A percentile compares a stretch with the other conserved stretches of the same genome.
These are phyloP conservation scores for Candida verbasci DNA, from an alignment of 805 yeast genomes.

Conservation along the genomic window DNA sequence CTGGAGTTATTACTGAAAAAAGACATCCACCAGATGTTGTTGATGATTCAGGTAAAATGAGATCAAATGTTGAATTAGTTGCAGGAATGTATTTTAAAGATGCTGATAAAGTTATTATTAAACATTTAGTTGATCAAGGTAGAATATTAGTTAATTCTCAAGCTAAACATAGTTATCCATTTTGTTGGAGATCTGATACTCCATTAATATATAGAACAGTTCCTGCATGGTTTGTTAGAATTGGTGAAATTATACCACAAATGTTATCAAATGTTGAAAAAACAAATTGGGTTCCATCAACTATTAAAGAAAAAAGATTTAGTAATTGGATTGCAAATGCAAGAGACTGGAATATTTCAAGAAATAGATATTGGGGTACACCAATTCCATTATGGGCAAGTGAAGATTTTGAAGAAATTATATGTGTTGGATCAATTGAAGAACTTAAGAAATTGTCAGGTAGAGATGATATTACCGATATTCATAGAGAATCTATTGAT, in stretches of 20 bases:
- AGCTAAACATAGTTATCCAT: constrained; percentile 94
- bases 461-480: constrained; percentile 71
- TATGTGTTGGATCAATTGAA: constrained; percentile 86
- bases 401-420: constrained; percentile 88
- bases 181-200: constrained; percentile 99
- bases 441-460: constrained; percentile 87
- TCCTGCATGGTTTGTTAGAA: constrained; percentile 98
- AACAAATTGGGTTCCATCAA: constrained; percentile 92
- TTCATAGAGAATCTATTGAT: constrained; percentile 93
- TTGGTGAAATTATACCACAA: constrained; percentile 80
- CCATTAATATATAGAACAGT: constrained; percentile 94
- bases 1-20: constrained; percentile 70
- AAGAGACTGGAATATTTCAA: constrained; percentile 97
- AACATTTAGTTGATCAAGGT: constrained; percentile 73
- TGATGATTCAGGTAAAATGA: constrained; percentile 88
- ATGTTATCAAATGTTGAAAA: constrained; percentile 81
- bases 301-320: constrained; percentile 90
- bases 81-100: constrained; percentile 88
- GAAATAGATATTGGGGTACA: constrained; percentile 99
- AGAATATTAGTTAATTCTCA: constrained; percentile 73
- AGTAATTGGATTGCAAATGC: constrained; percentile 98
- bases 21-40: constrained; percentile 87
- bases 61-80: constrained; percentile 67
- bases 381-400: constrained; percentile 98
- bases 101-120: constrained; percentile 89